phyloP scores from a whole-genome alignment of 2,329 filamentous ascomycete genomes.

The Colletotrichum eremochloae region DNA sequence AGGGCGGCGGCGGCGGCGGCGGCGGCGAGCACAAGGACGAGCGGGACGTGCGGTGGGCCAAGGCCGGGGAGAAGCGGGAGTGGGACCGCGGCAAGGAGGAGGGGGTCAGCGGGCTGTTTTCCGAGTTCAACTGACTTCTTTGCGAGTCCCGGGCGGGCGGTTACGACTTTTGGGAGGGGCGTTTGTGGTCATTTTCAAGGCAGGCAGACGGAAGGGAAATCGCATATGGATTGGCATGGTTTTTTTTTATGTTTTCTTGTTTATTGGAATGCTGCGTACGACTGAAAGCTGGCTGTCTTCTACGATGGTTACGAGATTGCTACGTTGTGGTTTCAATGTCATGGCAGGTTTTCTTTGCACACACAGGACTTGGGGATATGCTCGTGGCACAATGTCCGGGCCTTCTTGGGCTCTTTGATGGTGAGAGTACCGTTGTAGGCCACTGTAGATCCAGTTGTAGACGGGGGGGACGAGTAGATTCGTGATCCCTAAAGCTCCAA shows the following conservation, averaged over 20 bases:
- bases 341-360: not conserved
- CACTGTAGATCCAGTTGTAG: not conserved
- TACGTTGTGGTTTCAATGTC: too few species aligned
- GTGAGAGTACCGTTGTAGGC: not conserved
- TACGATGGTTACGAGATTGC: not conserved
- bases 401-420: not conserved
- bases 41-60: conserved; percentile 79
- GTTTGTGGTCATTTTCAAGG: not conserved
- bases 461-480: not conserved
- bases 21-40: conserved; percentile 62
- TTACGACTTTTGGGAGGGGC: not conserved
- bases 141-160: not conserved
- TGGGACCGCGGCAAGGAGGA: conserved; percentile 70
- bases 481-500: not conserved
- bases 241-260: not conserved
- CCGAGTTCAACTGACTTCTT: conserved; percentile 36
- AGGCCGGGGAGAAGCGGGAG: conserved; percentile 72
- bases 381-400: not conserved
- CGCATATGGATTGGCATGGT: not conserved
- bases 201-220: not conserved
- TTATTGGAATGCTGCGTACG: not conserved
- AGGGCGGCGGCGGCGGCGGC: conserved; percentile 55
- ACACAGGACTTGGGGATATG: not conserved
- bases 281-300: not conserved
- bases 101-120: conserved; percentile 36